Base-by-base conservation (phyloP, 495 filamentous ascomycete genomes). In the Podospora pseudocomata region DNA sequence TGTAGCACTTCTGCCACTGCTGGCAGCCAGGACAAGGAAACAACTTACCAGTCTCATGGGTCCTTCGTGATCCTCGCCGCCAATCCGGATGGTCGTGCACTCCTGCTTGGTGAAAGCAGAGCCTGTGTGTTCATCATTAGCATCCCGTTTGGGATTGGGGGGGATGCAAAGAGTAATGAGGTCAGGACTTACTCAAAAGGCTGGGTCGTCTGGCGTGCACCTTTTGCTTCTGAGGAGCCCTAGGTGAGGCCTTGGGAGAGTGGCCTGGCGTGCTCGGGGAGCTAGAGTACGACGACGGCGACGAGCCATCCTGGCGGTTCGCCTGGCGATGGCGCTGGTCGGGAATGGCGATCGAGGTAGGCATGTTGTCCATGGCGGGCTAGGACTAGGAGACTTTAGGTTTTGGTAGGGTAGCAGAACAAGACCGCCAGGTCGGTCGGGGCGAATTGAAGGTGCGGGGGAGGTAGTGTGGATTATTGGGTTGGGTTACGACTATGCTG, bases 41-140 rank as follows among this genome's bases (percentile, higher is more conserved):
- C 9, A 64, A 72, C 87, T 78, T 78, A 90, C 88, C 81, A 91
- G 78, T 61, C 88, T 80, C 23, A 86, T 86, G 19, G 83, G 83
- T 27, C 86, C 86, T 66, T 89, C 87, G 5, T 83, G 81, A 63
- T 88, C 83, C 56, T 88, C 83, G 56, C 85, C 87, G 56, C 85
- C 87, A 64, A 91, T 86, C 71, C 90, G 89, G 72, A 91, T 83
- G 19, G 90, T 88, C 3, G 85, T 90, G 70, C 86, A 87, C 76
- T 91, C 88, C 66, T 87, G 81, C 74, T 88, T 86, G 54, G 83
- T 83, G 62, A 91, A 76, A 5, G 87, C 87, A 32, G 86, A 83
- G 74, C 88, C 88, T 90, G 60, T 23, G 30, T 28, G 68, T 32
- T 62, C 68, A 63, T 58, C 69, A 65, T 73, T 54, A 68, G 72